Evolutionary conservation across 2,329 filamentous ascomycete genomes (phyloP).

Genomic region (Calonectria ilicicola): DNA sequence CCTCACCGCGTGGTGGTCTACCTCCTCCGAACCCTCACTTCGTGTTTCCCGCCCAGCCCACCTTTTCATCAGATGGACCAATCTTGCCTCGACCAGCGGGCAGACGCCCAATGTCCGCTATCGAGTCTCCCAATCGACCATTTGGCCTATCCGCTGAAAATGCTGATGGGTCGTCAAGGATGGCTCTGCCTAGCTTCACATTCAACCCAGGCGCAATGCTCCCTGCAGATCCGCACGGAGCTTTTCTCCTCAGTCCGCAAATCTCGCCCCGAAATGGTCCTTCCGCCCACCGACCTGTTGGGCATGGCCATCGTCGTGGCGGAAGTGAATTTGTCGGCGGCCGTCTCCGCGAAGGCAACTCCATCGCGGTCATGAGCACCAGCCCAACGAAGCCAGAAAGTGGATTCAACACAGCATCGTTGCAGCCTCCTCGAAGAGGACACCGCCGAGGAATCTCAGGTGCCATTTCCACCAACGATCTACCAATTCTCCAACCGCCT

Average conservation of each 20-base stretch:
- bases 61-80: conserved; percentile 59
- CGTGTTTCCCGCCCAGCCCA: conserved; percentile 67
- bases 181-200: conserved; percentile 64
- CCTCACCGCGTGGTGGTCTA: conserved; percentile 24
- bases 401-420: conserved; percentile 67
- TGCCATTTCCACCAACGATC: conserved; percentile 86
- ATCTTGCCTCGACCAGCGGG: conserved; percentile 61
- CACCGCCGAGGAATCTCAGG: conserved; percentile 80
- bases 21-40: conserved; percentile 74
- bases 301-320: conserved; percentile 82
- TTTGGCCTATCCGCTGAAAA: conserved; percentile 46
- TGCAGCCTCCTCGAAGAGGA: conserved; percentile 68
- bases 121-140: conserved; percentile 56
- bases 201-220: conserved; percentile 68
- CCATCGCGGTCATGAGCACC: conserved; percentile 72
- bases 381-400: conserved; percentile 76
- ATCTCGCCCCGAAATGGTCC: conserved; percentile 62
- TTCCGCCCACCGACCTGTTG: conserved; percentile 68
- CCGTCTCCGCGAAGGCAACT: conserved; percentile 68
- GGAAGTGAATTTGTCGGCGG: conserved; percentile 90
- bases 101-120: conserved; percentile 65
- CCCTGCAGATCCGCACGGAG: conserved; percentile 49
- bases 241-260: conserved; percentile 64
- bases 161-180: conserved; percentile 40
- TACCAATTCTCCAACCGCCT: conserved; percentile 75